These are phyloP conservation scores for Trichosporon inkin DNA, from an alignment of 1,284 basidiomycete genomes.

Conservation along the genomic window DNA sequence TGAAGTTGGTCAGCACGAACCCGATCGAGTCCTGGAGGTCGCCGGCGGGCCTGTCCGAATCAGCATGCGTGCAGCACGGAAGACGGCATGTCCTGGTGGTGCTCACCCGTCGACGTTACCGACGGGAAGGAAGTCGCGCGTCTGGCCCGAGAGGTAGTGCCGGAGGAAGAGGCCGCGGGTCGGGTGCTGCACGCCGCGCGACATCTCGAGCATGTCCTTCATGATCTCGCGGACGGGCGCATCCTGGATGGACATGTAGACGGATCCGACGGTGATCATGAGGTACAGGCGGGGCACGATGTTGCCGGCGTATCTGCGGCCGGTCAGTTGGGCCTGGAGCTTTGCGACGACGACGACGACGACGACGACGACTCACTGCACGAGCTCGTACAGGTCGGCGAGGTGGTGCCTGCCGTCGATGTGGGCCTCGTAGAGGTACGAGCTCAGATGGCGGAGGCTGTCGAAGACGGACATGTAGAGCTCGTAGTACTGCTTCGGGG, in stretches of 20 bases:
- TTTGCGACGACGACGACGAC: too few species aligned
- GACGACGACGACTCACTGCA: slow-evolving; percentile 88
- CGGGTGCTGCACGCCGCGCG: slow-evolving; percentile 86
- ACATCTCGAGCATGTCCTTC: slow-evolving; percentile 99
- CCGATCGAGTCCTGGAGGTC: slow-evolving; percentile 88
- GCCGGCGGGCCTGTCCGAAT: slow-evolving; percentile 66
- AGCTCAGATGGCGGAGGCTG: slow-evolving; percentile 83
- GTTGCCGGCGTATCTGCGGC: slow-evolving; percentile 49
- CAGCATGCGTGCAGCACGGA: neutral
- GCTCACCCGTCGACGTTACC: slow-evolving; percentile 73
- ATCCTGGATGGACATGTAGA: slow-evolving; percentile 93
- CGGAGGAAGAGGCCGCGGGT: slow-evolving; percentile 86
- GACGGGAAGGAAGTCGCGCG: slow-evolving; percentile 86
- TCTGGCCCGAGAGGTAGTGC: slow-evolving; percentile 92
- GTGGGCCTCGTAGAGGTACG: slow-evolving; percentile 91
- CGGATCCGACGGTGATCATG: slow-evolving; percentile 96
- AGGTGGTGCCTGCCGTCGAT: slow-evolving; percentile 81
- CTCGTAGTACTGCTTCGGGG: slow-evolving; percentile 95
- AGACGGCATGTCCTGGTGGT: too few species aligned
- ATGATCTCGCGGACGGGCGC: slow-evolving; percentile 96
- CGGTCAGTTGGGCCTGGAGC: too few species aligned
- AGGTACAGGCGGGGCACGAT: slow-evolving; percentile 91
- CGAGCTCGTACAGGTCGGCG: slow-evolving; percentile 93
- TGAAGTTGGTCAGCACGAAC: slow-evolving; percentile 93
- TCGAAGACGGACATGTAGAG: slow-evolving; percentile 97